Evolutionary conservation across 495 filamentous ascomycete genomes (phyloP), one percentile per base, ranked within the genome.

Genomic region (Beverwykella pulmonaria): DNA sequence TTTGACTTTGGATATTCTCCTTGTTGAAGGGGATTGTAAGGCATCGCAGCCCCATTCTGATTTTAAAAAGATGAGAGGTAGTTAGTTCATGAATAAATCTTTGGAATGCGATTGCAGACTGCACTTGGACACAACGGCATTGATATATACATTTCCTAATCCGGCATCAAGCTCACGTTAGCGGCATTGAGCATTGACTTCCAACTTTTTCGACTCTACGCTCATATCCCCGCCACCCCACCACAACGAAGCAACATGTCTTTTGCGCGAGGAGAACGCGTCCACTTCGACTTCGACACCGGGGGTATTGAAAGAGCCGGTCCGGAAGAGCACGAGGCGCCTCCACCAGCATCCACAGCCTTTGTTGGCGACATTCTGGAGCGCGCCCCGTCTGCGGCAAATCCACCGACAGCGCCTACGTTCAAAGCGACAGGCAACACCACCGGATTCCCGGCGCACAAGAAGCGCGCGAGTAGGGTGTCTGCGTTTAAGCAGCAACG

Each of bases 401-500:
- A 82, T 48, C 75, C 85, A n/a, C 90, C 92, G 6, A 80, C 82
- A 52, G 86, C 88, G 12, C 88, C 89, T 4, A 83, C 80, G 56
- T 75, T 83, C 19, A 84, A 85, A 44, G 75, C 72, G 22, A 84
- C 84, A 41, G 75, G 71, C 22, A 82, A 84, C 23, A 72, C 83
- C 5, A 87, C 82, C n/a, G 94, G 93, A 0, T 98, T 97, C 66
- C 94, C 94, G 26, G 85, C 84, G 47, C 93, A 90, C 78, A 93
- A 89, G 72, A 93, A 89, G 71, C 87, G 93, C 19, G 39, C 29
- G 44, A 78, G 77, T n/a, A 80, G 82, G 44, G 71, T 80, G 0
- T 95, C 92, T 6, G 83, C 87, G 29, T 96, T 96, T 82, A 92
- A 91, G 70, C 86, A 91, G 72, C 86, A 84, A 69, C 80, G 61